Base-by-base conservation (phyloP, 1,284 basidiomycete species). In the Cryptococcus sp. region DNA sequence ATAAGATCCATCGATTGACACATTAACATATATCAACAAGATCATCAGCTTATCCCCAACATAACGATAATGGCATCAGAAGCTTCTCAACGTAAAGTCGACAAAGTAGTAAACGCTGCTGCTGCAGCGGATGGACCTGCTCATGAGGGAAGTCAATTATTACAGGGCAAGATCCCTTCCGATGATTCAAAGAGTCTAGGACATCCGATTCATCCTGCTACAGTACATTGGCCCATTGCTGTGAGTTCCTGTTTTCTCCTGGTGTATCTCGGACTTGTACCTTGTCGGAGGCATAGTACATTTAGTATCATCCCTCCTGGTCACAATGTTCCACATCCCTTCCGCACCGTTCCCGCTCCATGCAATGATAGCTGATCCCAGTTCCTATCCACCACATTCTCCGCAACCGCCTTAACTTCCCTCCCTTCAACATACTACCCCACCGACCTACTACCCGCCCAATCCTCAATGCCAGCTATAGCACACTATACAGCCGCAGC, bases 401-500 rank as follows among this genome's bases (percentile, higher is more conserved):
- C 50, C 4, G 25, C 69, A 34, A 57, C 63, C 39, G 45, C 63
- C 2, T 53, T 66, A 39, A 53, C 57, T 45, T 47, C 64, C 50
- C 52, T 67, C 14, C 62, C 68, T 10, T 31, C 54, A 0, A 40
- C 49, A 9, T 34, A 56, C 45, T 53, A 55, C 41, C 62, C 56
- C 21, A 49, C 58, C 24, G 52, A 54, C 10, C 24, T 65, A 46
- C 47, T 67, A 10, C 67, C 64, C 3, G 53, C 61, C 3, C 45
- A 48, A 34, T 45, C 52, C 2, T 53, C 57, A 13, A 23, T 69
- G 28, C 59, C 61, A 19, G 48, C 53, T 4, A 36, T 72, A 21
- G 60, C 62, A 1, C 62, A 69, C 46, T 69, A 67, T 50, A 49
- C 65, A 4, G 65, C 63, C 19, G 67, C 56, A 1, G 66, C 62